Evolutionary conservation across 2,329 filamentous ascomycete species (phyloP).

Genomic region (Trichoderma sp.): DNA sequence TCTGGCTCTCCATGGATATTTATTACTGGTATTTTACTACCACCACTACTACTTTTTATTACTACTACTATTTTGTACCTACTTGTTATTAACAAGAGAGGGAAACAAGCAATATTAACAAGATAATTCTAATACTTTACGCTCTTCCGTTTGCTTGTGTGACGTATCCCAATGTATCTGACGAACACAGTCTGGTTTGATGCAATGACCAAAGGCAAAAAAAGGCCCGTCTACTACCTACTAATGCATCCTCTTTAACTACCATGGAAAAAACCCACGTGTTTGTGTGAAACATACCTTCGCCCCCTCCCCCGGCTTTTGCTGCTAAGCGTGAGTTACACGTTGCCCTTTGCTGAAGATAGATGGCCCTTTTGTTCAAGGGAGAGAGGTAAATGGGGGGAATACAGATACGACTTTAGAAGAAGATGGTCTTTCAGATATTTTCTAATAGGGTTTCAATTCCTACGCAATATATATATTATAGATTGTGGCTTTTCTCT

Average conservation of each 20-base stretch:
- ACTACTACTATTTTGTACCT: not conserved
- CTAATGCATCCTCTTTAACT: not conserved
- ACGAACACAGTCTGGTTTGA: too few relatives aligned
- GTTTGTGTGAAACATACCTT: not conserved
- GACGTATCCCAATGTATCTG: not conserved
- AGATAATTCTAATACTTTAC: not conserved
- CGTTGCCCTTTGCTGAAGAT: not conserved
- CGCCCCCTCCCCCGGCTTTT: too few relatives aligned
- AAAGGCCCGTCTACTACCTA: not conserved
- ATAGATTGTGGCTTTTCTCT: too few relatives aligned
- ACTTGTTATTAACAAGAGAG: not conserved
- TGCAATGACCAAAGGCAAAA: not conserved
- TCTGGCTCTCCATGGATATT: constrained; percentile 6
- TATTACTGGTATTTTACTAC: not conserved
- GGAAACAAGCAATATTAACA: not conserved
- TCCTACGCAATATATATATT: too few relatives aligned
- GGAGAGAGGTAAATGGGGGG: not conserved
- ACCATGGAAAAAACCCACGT: not conserved
- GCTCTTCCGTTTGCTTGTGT: not conserved
- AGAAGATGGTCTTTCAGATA: too few relatives aligned
- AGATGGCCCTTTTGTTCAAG: not conserved
- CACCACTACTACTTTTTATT: not conserved
- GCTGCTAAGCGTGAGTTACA: too few relatives aligned
- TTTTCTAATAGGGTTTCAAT: too few relatives aligned
- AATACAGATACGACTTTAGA: not conserved